Base-by-base conservation (phyloP, 805 yeast genomes). In the Saturnispora quitensis region DNA sequence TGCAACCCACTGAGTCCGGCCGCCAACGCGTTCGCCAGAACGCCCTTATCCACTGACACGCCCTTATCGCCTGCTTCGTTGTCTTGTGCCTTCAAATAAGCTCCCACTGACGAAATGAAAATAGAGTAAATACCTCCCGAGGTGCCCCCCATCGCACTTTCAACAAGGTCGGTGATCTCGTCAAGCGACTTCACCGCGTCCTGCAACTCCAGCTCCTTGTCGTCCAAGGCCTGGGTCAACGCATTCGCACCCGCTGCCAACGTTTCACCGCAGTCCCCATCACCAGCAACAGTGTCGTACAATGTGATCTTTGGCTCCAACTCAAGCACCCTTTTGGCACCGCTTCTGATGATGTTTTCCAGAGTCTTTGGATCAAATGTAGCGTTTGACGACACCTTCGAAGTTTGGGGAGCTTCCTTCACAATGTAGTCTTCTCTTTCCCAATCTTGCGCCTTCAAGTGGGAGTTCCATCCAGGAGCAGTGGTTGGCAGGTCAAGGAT, bases 221-320 rank as follows among this genome's bases (percentile, higher is more conserved):
- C 48, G 9, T 73, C 69, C 45, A 88, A 68, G 20, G 80, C 78
- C 10, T 74, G 69, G 43, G 80, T 66, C 43, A 90, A 77, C 1
- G 86, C 89, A 51, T 82, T 75, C 28, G 89, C 93, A 40, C 97
- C 98, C 24, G 80, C 76, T 13, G 82, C 87, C 55, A 90, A 70
- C 1, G 97, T 90, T 60, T 88, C 93, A 40, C 98, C 98, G 69
- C 97, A 90, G 65, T 90, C 98, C 60, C 98, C 98, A 66, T 90
- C 98, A 53, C 98, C 98, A 1, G 91, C 97, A 58, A 81, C 74
- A 2, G 95, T 85, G 62, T 90, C 98, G 58, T 86, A 82, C 51
- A 80, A 76, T 1, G 97, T 90, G 61, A 90, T 84, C 60, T 80
- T 77, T 2, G 96, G 93, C 66, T 90, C 97, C n/a, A 77, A 77